Base-by-base conservation (phyloP, 2,329 filamentous ascomycete species). In the Hypoxylon sp. region DNA sequence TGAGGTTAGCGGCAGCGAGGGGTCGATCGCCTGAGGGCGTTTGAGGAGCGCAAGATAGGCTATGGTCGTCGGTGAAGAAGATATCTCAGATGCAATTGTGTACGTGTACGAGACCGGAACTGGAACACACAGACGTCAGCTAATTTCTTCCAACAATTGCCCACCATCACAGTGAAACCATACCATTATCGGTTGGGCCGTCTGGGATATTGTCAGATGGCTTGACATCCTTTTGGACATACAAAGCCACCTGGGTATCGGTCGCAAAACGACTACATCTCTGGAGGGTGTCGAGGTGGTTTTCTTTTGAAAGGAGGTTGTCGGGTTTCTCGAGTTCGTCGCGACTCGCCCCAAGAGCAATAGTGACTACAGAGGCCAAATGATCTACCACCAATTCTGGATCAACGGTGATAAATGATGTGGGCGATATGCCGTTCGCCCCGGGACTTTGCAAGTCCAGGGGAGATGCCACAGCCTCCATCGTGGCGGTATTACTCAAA, bases 31-130 rank as follows among this genome's bases (percentile, higher is more conserved):
- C 69, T 88, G 85, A 45, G 93, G 88, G 46, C 91, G 86, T 78
- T 99, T 99, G 62, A 96, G 82, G 64, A 99, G 84, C 48, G 91
- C 89, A 59, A 97, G 86, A 61, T 90, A 96, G 37, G 90, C 87
- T 34, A 89, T 83, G 32, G 91, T 96, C n/a, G 87, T 87, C 34
- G 88, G 78, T 21, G 88, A 87, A 37, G 88, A 88, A 19, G 88
- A 86, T 60, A 97, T 85, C 67, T 97, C 92, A 59, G 86, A 84
- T 31, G 90, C 87, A 57, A 97, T 81, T 13, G 82, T 88, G 71
- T 96, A 99, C 38, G 81, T 81, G 73, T 92, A 92, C 49, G 75
- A 75, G 57, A 73, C 65, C n/a, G 73, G 64, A 37, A 70, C 75
- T 81, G 21, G 6, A 63, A 34, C 43, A 16, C 30, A 27, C 40